phyloP scores from a whole-genome alignment of 495 filamentous ascomycete species.

The Penicillium longicatenatum region DNA sequence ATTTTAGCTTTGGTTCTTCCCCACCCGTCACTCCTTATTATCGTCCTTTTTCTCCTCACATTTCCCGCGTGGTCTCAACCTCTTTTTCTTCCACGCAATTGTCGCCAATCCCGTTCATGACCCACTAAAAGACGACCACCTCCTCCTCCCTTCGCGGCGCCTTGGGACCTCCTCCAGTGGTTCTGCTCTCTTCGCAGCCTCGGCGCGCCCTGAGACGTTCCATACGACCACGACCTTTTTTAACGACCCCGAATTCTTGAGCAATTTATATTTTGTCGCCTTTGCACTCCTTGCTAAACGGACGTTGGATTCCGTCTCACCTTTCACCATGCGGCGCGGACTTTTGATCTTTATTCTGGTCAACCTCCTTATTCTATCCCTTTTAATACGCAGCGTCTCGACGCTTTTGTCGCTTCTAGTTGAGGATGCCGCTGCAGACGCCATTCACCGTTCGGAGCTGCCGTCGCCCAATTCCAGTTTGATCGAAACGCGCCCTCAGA shows the following conservation, averaged over 20 bases:
- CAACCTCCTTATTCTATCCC: slow-evolving; percentile 59
- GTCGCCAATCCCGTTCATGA: slow-evolving; percentile 1
- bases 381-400: slow-evolving; percentile 63
- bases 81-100: not conserved
- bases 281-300: not conserved
- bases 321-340: slow-evolving; percentile 61
- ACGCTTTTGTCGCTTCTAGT: slow-evolving; percentile 65
- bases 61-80: slow-evolving; percentile 3
- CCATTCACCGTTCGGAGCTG: slow-evolving; percentile 64
- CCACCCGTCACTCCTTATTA: slow-evolving; percentile 34
- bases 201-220: not conserved
- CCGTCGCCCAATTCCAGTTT: slow-evolving; percentile 63
- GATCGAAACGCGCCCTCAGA: slow-evolving; percentile 59
- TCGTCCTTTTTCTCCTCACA: not conserved
- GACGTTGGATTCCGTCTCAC: not conserved
- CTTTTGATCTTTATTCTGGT: slow-evolving; percentile 63
- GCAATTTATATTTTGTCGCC: not conserved
- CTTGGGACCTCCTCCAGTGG: not conserved
- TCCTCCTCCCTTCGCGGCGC: not conserved
- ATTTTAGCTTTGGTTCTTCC: slow-evolving; percentile 16
- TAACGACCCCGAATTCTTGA: not conserved
- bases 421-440: slow-evolving; percentile 66
- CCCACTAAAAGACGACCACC: not conserved
- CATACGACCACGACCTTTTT: not conserved
- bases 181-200: not conserved